A percentile compares a stretch with the other conserved stretches of the same genome.
phyloP scores from a whole-genome alignment of 2,329 filamentous ascomycete genomes.

The Amauroascus verrucosus region DNA sequence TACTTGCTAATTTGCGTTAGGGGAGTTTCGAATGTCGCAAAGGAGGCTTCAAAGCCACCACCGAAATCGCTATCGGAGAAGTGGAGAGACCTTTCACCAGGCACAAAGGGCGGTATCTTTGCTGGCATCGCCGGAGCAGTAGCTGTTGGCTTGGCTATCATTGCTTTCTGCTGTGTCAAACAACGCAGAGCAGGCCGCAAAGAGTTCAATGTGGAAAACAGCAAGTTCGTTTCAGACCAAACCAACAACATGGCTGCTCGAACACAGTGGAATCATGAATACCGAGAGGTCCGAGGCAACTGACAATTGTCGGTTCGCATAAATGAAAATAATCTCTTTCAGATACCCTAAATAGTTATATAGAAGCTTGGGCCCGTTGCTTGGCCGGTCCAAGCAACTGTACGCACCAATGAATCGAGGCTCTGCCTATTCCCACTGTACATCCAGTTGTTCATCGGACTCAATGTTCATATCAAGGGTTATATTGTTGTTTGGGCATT shows the following conservation, averaged over 20 bases:
- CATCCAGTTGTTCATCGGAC: neutral
- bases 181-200: conserved; percentile 42
- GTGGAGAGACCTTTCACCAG: conserved; percentile 37
- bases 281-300: conserved; percentile 14
- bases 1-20: conserved; percentile 38
- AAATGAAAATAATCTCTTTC: neutral
- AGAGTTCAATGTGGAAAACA: conserved; percentile 40
- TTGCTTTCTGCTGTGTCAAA: conserved; percentile 40
- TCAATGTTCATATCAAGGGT: neutral
- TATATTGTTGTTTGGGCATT: neutral
- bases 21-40: conserved; percentile 50
- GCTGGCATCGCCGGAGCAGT: conserved; percentile 29
- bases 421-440: neutral
- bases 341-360: neutral
- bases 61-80: conserved; percentile 30
- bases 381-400: conserved; percentile 14
- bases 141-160: conserved; percentile 26
- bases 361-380: conserved; percentile 4
- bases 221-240: conserved; percentile 35
- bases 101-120: conserved; percentile 42
- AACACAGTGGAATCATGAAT: conserved; percentile 32
- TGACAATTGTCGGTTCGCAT: neutral
- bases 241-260: conserved; percentile 33
- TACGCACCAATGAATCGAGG: neutral
- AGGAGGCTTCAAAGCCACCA: conserved; percentile 29